phyloP scores from a whole-genome alignment of 139 green algal species.

The Astrephomene gubernaculifera region DNA sequence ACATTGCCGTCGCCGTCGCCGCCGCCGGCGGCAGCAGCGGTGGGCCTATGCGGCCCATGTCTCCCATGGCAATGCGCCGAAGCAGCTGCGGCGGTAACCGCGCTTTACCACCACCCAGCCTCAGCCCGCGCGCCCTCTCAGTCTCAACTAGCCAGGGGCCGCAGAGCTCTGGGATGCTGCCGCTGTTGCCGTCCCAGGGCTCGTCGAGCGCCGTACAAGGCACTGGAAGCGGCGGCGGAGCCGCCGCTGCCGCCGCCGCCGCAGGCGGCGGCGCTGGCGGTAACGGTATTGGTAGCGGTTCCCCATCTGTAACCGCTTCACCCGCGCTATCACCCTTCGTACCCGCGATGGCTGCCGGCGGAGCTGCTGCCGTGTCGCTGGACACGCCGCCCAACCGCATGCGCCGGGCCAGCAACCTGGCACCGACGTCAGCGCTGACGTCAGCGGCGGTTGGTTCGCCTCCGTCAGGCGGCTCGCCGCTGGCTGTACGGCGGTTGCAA shows the following conservation, averaged over 20 bases:
- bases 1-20: not conserved
- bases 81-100: not conserved
- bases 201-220: not conserved
- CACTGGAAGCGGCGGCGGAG: not conserved
- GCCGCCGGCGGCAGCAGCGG: no score
- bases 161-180: no score
- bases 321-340: not conserved
- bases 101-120: not conserved
- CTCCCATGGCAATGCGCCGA: no score
- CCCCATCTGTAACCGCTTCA: not conserved
- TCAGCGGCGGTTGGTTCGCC: not conserved
- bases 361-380: not conserved
- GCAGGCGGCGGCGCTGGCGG: not conserved
- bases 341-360: not conserved
- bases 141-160: not conserved
- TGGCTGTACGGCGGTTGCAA: not conserved
- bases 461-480: not conserved
- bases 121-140: not conserved
- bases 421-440: not conserved
- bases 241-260: no score
- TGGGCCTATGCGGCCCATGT: no score
- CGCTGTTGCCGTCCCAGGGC: not conserved
- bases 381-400: not conserved
- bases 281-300: not conserved
- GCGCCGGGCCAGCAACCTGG: conserved; percentile 31